A percentile compares a stretch with the other conserved stretches of the same genome.
Evolutionary conservation across 441 rosid species (phyloP).

Genomic region (Jatropha podagrica): DNA sequence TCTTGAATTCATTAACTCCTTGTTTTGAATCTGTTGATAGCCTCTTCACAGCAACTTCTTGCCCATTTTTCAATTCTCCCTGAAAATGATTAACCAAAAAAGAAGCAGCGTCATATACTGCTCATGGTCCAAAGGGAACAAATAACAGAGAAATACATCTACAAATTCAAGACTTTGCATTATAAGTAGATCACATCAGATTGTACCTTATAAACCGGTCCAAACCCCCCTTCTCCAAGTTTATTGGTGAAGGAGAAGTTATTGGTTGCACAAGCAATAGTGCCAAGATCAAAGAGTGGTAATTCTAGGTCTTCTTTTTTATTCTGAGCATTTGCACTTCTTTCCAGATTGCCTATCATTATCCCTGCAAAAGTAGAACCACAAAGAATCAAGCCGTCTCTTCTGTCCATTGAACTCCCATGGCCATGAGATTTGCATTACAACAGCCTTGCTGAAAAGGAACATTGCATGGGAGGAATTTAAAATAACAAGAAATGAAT

Average conservation of each 20-base stretch:
- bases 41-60: too few species aligned
- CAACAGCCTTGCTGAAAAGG: neutral
- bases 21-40: too few species aligned
- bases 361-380: constrained; percentile 30
- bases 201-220: too few species aligned
- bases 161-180: too few species aligned
- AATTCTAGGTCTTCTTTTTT: constrained; percentile 46
- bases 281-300: constrained; percentile 46
- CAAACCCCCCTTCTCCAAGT: constrained; percentile 49
- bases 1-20: constrained; percentile 1
- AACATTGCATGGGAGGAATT: neutral
- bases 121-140: too few species aligned
- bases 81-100: too few species aligned
- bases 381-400: neutral
- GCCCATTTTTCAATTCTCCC: too few species aligned
- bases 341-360: neutral
- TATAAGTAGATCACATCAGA: too few species aligned
- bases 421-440: neutral
- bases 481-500: neutral
- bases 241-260: constrained; percentile 45
- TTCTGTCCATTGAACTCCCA: neutral
- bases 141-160: too few species aligned
- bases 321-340: neutral
- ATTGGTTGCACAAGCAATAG: constrained; percentile 46
- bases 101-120: too few species aligned